These are phyloP conservation scores for Phallus indusiatus DNA, from an alignment of 768 basidiomycete species.

Conservation along the genomic window DNA sequence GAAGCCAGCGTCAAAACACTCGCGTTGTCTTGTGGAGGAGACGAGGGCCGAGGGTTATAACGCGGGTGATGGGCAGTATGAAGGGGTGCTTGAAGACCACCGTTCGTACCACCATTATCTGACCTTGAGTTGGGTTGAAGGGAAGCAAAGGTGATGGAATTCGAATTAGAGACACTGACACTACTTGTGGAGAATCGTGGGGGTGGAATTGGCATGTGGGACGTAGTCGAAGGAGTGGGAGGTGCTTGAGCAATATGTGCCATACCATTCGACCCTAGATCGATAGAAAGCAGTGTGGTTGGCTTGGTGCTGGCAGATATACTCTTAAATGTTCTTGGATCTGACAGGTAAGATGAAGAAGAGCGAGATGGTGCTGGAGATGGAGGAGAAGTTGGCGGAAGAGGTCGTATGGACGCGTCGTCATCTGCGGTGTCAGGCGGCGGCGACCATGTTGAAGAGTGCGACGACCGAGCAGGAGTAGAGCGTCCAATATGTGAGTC, in stretches of 20 bases:
- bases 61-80: constrained; percentile 91
- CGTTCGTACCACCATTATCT: constrained; percentile 20
- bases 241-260: constrained; percentile 89
- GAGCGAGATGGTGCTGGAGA: constrained; percentile 81
- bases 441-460: constrained; percentile 64
- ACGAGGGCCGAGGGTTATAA: constrained; percentile 90
- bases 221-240: constrained; percentile 38
- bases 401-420: constrained; percentile 83
- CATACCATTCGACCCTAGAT: constrained; percentile 65
- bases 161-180: constrained; percentile 27
- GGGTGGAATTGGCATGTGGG: constrained; percentile 1
- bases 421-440: constrained; percentile 83
- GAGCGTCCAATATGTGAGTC: constrained; percentile 41
- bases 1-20: constrained; percentile 89
- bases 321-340: constrained; percentile 73
- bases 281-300: constrained; percentile 87
- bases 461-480: constrained; percentile 47
- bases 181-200: constrained; percentile 4
- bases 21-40: constrained; percentile 86
- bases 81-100: constrained; percentile 66
- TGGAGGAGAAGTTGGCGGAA: constrained; percentile 81
- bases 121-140: constrained; percentile 38
- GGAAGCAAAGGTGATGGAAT: constrained; percentile 63
- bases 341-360: constrained; percentile 75
- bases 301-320: constrained; percentile 88